Base-by-base conservation (phyloP, 2,329 filamentous ascomycete genomes). In the Nemania bipapillata region DNA sequence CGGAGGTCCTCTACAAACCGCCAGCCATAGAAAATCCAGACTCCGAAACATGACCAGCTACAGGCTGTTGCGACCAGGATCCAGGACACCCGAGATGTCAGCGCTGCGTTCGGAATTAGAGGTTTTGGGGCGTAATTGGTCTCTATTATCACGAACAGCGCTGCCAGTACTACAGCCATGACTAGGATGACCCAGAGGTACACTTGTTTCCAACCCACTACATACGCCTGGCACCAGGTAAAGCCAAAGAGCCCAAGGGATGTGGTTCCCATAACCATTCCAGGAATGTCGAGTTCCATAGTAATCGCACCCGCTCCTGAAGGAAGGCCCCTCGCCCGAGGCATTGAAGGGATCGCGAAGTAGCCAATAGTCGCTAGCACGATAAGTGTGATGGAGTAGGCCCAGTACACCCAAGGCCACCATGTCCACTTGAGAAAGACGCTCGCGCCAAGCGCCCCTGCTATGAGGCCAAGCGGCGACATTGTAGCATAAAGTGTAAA, bases 201-300 rank as follows among this genome's bases (percentile, higher is more conserved):
- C 0, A 86, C 80, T 6, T 82, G 80, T 1, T 79, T 72, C 89
- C 89, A 91, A 1, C 88, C 87, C 1, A 83, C 85, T 0, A 87
- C 81, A 0, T 87, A 84, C 0, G 86, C 89, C 74, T 91, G 88
- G 66, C 90, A 91, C 87, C 88, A 91, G 0, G 89, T 86, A 72
- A 91, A 87, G 75, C 90, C 91, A 78, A 91, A 83, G 20, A 92
- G 80, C 0, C 90, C 81, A 26, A 92, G 79, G 0, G 84, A 85
- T 0, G 81, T 80, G 20, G 91, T 82, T 1, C 89, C 89, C 0
- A 79, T 73, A 0, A 79, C 35, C 0, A 80, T 80, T 0, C 82
- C 83, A 0, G 77, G 77, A 7, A 83, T 65, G 45, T 85, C 84
- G 3, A 85, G 76, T 11, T 78, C 76, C 0, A 69, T 64, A 3